phyloP scores from a whole-genome alignment of 305 asterid species.

The Fraxinus xanthoxyloides region DNA sequence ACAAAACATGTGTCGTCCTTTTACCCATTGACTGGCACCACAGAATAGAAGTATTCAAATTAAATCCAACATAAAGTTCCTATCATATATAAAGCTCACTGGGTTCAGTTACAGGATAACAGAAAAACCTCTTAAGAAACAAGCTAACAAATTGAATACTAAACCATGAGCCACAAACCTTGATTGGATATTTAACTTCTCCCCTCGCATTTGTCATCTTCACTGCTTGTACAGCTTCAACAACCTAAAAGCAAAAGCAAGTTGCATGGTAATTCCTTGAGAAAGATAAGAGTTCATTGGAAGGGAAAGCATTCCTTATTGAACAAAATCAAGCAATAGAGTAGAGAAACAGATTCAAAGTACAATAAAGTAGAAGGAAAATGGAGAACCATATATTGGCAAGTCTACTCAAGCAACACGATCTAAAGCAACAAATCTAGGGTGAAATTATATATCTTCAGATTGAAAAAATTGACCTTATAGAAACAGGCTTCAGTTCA shows the following conservation, averaged over 20 bases:
- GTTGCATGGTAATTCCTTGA: neutral
- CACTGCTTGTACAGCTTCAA: slow-evolving; percentile 76
- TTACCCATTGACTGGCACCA: slow-evolving; percentile 6
- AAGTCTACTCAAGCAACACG: slow-evolving; percentile 9
- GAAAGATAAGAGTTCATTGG: neutral
- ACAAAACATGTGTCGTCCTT: neutral
- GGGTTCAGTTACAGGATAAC: neutral
- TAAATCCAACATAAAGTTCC: neutral
- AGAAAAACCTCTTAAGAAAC: neutral
- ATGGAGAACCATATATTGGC: neutral
- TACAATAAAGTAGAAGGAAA: neutral
- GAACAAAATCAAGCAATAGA: neutral
- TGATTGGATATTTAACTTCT: slow-evolving; percentile 74
- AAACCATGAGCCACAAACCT: slow-evolving; percentile 42
- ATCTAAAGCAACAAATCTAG: neutral
- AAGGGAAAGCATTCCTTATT: neutral
- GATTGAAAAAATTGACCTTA: neutral
- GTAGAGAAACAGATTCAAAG: neutral
- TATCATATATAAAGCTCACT: neutral
- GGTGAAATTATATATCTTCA: neutral
- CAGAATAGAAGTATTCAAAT: neutral
- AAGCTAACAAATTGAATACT: neutral
- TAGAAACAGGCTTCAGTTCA: neutral
- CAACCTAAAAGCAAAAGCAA: slow-evolving; percentile 48
- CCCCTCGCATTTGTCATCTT: slow-evolving; percentile 84